Evolutionary conservation across 345 rosid species (phyloP).

Genomic region (Corchorus olitorius): DNA sequence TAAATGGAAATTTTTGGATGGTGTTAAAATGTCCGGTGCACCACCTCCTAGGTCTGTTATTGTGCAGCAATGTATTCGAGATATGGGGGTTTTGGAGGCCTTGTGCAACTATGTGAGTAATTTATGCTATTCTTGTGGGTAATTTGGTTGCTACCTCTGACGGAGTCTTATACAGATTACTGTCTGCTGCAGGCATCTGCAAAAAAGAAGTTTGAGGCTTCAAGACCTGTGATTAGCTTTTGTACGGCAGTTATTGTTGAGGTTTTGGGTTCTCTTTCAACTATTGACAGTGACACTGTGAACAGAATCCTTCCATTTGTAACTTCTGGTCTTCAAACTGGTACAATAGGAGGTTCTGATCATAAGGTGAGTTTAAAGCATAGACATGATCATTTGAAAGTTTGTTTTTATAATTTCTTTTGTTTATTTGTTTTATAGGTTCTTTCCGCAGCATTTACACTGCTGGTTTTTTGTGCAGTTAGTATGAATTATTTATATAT

Average conservation of each 20-base stretch:
- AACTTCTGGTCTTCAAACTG: constrained; percentile 67
- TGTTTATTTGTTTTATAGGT: background rate
- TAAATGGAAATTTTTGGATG: constrained; percentile 91
- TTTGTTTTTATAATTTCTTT: background rate
- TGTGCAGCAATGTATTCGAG: constrained; percentile 89
- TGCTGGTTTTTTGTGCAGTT: constrained; percentile 10
- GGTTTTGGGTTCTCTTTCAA: constrained; percentile 60
- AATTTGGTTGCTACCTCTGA: constrained; percentile 16
- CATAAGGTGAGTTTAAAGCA: constrained; percentile 63
- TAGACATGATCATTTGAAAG: background rate
- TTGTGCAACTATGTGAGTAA: constrained; percentile 81
- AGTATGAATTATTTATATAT: constrained; percentile 13
- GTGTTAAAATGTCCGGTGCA: constrained; percentile 84
- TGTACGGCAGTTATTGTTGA: constrained; percentile 84
- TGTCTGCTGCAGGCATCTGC: constrained; percentile 62
- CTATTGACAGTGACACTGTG: constrained; percentile 64
- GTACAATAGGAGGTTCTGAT: constrained; percentile 57
- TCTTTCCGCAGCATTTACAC: background rate
- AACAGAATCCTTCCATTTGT: constrained; percentile 83
- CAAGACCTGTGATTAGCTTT: constrained; percentile 65
- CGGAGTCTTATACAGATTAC: constrained; percentile 17
- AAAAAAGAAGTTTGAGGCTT: constrained; percentile 64
- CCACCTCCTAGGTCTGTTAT: constrained; percentile 79
- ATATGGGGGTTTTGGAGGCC: constrained; percentile 77
- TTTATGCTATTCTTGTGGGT: background rate